Percentiles rank a stretch among this genome's conserved stretches.
phyloP scores from a whole-genome alignment of 2,329 filamentous ascomycete species.

The Neofusicoccum laricinum region DNA sequence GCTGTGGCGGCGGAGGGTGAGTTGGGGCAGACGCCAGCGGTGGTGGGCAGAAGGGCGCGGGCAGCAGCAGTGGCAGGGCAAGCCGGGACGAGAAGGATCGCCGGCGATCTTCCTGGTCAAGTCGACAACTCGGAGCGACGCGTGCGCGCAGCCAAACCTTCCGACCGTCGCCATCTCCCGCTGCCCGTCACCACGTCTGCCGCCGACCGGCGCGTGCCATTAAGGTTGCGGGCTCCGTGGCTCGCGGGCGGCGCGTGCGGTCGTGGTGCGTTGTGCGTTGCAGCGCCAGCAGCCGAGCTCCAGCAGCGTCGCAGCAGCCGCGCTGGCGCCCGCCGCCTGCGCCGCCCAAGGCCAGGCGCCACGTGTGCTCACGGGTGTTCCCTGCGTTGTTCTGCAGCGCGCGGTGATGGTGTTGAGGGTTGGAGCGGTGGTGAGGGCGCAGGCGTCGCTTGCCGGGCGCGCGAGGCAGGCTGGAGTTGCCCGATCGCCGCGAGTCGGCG shows the following conservation, averaged over 20 bases:
- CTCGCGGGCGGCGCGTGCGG: neutral
- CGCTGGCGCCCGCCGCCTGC: no score
- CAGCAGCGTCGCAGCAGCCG: no score
- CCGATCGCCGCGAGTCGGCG: neutral
- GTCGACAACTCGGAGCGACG: neutral
- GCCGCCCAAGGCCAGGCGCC: neutral
- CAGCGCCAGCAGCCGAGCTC: neutral
- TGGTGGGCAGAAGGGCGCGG: neutral
- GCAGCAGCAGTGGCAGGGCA: neutral
- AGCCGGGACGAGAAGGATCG: conserved; percentile 4
- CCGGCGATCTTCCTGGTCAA: neutral
- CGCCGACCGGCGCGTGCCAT: neutral
- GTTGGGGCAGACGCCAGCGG: neutral
- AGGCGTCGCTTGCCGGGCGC: no score
- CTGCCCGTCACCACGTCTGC: neutral
- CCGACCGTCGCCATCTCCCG: neutral
- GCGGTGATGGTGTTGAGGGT: neutral
- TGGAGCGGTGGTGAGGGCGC: neutral
- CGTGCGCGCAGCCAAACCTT: neutral
- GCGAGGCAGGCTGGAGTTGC: neutral
- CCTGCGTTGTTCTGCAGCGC: neutral
- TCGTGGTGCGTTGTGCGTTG: neutral
- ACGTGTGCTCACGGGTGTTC: neutral
- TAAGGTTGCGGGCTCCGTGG: neutral
- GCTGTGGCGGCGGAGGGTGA: neutral